Evolutionary conservation across 306 rosid species (phyloP).

Genomic region (Ceratonia siliqua): DNA sequence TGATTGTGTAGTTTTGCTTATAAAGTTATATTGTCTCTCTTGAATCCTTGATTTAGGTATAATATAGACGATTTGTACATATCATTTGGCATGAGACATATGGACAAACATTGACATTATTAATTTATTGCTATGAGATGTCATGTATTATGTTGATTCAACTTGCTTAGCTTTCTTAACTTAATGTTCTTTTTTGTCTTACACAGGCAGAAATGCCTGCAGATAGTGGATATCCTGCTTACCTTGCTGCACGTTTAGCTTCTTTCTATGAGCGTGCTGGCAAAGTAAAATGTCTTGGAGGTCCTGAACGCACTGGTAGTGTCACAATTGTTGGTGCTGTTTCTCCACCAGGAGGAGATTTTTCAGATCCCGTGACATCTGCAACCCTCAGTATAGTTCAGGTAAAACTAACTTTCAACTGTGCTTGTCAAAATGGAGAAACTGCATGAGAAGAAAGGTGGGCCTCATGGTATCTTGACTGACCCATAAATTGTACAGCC

Average conservation of each 20-base stretch:
- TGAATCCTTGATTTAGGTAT: neutral
- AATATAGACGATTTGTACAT: neutral
- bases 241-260: constrained; percentile 98
- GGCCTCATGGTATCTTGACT: neutral
- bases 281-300: constrained; percentile 96
- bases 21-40: constrained; percentile 9
- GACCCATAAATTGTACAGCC: neutral
- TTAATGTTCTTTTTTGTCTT: constrained; percentile 9
- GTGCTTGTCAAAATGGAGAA: constrained; percentile 1
- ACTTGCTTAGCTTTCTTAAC: neutral
- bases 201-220: constrained; percentile 99
- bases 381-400: constrained; percentile 99
- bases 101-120: neutral
- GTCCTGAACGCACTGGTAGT: constrained; percentile 97
- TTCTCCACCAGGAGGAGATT: constrained; percentile 99
- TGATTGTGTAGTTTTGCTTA: constrained; percentile 21
- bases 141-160: neutral
- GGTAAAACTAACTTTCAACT: constrained; percentile 50
- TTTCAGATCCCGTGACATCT: constrained; percentile 98
- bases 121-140: neutral
- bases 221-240: constrained; percentile 99
- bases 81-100: neutral
- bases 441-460: neutral
- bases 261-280: constrained; percentile 99
- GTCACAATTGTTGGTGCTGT: constrained; percentile 99